phyloP scores from a whole-genome alignment of 345 rosid genomes.

The Populus pruinosa region DNA sequence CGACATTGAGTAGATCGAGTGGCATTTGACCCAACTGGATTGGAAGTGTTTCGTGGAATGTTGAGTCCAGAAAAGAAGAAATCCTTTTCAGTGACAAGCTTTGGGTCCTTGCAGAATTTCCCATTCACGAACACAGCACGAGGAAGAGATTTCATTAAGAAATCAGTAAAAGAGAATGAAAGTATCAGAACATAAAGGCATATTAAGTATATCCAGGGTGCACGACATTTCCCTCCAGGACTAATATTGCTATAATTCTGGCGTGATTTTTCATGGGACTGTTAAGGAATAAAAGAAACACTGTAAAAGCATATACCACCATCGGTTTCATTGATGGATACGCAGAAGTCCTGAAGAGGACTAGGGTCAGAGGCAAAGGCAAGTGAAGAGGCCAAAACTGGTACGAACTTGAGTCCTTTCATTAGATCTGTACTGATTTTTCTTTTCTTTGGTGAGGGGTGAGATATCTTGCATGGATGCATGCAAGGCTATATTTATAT shows the following conservation, averaged over 20 bases:
- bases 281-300: too few relatives aligned
- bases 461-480: background rate
- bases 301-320: background rate
- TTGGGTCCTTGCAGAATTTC: constrained; percentile 14
- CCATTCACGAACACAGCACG: constrained; percentile 7
- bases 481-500: background rate
- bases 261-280: too few relatives aligned
- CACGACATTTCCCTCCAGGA: background rate
- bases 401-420: background rate
- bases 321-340: background rate
- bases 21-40: background rate
- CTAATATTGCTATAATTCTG: too few relatives aligned
- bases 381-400: background rate
- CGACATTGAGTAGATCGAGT: background rate
- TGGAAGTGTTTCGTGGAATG: background rate
- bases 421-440: background rate
- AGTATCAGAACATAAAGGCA: background rate
- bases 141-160: background rate
- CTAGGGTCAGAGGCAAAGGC: constrained; percentile 4
- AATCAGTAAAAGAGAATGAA: background rate
- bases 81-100: background rate
- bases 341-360: constrained; percentile 19
- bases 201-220: background rate
- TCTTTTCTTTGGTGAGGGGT: background rate
- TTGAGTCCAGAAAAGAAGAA: background rate